phyloP scores from a whole-genome alignment of 345 rosid species.

The Ceriops decandra region DNA sequence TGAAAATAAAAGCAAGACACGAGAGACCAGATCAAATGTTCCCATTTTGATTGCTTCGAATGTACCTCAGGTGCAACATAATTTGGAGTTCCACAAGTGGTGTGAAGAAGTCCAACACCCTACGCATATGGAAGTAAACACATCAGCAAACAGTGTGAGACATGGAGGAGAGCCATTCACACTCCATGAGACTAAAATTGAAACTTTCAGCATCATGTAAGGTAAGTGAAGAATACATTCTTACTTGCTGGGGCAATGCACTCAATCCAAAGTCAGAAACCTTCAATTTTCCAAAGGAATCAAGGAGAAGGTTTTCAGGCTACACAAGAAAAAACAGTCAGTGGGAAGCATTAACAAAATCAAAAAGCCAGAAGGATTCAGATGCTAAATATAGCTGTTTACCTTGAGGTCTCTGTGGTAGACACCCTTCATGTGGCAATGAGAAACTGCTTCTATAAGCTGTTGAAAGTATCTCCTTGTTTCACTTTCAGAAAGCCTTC shows the following conservation, averaged over 20 bases:
- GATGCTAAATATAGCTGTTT: slow-evolving; percentile 8
- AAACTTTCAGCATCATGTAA: not conserved
- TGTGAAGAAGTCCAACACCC: slow-evolving; percentile 69
- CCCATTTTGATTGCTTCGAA: not conserved
- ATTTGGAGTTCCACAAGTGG: slow-evolving; percentile 96
- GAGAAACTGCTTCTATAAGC: slow-evolving; percentile 80
- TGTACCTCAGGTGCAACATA: slow-evolving; percentile 69
- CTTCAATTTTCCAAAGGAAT: slow-evolving; percentile 58
- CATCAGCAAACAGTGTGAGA: slow-evolving; percentile 4
- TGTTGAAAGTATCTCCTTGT: slow-evolving; percentile 84
- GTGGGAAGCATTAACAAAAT: slow-evolving; percentile 16
- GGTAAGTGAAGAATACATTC: slow-evolving; percentile 11
- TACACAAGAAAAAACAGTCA: slow-evolving; percentile 18
- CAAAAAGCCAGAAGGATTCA: slow-evolving; percentile 9
- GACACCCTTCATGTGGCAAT: slow-evolving; percentile 84
- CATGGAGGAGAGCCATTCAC: slow-evolving; percentile 1
- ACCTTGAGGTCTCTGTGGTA: slow-evolving; percentile 97
- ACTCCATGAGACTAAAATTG: too few species aligned
- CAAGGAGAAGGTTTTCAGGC: slow-evolving; percentile 81
- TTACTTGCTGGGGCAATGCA: slow-evolving; percentile 62
- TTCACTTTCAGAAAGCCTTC: slow-evolving; percentile 67
- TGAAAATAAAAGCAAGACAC: not conserved
- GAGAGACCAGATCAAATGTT: not conserved
- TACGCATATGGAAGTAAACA: slow-evolving; percentile 20
- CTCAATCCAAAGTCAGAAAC: slow-evolving; percentile 83